Base-by-base conservation (phyloP, 225 moss, liverwort and hornwort genomes). In the Thuidium tamariscinum region DNA sequence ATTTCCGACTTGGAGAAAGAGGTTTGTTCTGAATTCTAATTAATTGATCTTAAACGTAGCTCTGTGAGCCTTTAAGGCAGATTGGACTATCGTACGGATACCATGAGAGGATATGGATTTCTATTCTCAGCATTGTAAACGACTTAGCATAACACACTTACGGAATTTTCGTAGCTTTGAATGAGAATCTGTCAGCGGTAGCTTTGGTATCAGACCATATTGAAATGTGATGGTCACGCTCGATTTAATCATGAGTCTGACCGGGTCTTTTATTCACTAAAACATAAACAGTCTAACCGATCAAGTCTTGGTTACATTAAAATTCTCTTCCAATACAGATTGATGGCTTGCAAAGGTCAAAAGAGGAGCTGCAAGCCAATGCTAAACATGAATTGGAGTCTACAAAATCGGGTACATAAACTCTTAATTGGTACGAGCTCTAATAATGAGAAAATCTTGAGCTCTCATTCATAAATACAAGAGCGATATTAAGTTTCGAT, bases 291-390 rank as follows among this genome's bases (percentile, higher is more conserved):
- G 29, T 54, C 34, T 82, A 65, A 79, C 82, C 55, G 42, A 60
- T 77, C 42, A 74, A 82, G 37, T 73, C 34, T 44, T 49, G 46
- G 72, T 70, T 77, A 60, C 67, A 61, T 71, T 29, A 73, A 67
- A 48, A 41, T 32, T 37, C 44, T 76, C 42, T 56, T 86, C 23
- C 44, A 51, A 74, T 88, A 90, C 94, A 94, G 94, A 85, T 93
- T 84, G 90, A 90, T 81, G 90, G 62, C 84, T 81, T 93, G 73
- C 93, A 91, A 88, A 86, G 86, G 46, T 91, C 91, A 55, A 94
- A 94, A 90, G 94, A 93, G 84, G 94, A 92, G 72, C 80, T 90
- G 52, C 92, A 94, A 89, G 85, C 89, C 66, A 93, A 90, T 83
- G 86, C 89, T 73, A 91, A 90, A 89, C 90, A 90, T 59, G 93